These are phyloP conservation scores for Oidium heveae DNA, from an alignment of 2,329 filamentous ascomycete species.

Conservation along the genomic window DNA sequence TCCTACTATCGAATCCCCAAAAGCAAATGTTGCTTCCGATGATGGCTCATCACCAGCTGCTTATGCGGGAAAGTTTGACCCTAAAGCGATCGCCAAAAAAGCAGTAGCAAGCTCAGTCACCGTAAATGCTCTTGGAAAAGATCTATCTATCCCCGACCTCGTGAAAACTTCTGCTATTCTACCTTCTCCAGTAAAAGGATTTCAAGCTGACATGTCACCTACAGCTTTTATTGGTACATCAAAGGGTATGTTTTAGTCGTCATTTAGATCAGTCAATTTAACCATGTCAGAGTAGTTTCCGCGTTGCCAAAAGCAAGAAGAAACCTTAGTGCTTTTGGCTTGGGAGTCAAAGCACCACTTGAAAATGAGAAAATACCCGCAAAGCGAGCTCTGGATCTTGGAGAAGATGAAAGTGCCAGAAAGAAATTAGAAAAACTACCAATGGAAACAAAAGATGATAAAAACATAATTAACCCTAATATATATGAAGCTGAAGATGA, in stretches of 20 bases:
- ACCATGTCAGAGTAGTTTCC: constrained; percentile 14
- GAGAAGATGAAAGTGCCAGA: constrained; percentile 65
- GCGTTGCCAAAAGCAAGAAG: constrained; percentile 40
- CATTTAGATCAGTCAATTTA: constrained; percentile 1
- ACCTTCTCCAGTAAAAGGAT: constrained; percentile 16
- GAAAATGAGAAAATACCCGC: constrained; percentile 40
- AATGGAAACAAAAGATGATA: constrained; percentile 39
- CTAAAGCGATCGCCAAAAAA: constrained; percentile 67
- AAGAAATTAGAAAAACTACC: constrained; percentile 84
- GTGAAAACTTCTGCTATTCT: constrained; percentile 20
- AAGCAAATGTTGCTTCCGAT: constrained; percentile 21
- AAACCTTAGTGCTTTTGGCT: constrained; percentile 65
- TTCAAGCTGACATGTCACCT: constrained; percentile 19
- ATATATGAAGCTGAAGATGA: constrained; percentile 35
- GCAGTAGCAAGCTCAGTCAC: constrained; percentile 32
- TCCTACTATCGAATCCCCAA: constrained; percentile 20
- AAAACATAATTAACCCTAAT: constrained; percentile 26
- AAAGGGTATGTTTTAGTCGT: constrained; percentile 14
- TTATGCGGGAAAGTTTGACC: constrained; percentile 62
- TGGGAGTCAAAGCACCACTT: constrained; percentile 37
- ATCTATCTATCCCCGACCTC: constrained; percentile 24
- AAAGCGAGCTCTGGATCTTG: constrained; percentile 59
- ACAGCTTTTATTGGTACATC: constrained; percentile 17
- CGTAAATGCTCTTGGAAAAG: constrained; percentile 27
- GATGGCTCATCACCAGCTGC: constrained; percentile 26